Percentiles rank a stretch among this genome's conserved stretches.
These are phyloP conservation scores for Vinca major DNA, from an alignment of 305 asterid species.

Conservation along the genomic window DNA sequence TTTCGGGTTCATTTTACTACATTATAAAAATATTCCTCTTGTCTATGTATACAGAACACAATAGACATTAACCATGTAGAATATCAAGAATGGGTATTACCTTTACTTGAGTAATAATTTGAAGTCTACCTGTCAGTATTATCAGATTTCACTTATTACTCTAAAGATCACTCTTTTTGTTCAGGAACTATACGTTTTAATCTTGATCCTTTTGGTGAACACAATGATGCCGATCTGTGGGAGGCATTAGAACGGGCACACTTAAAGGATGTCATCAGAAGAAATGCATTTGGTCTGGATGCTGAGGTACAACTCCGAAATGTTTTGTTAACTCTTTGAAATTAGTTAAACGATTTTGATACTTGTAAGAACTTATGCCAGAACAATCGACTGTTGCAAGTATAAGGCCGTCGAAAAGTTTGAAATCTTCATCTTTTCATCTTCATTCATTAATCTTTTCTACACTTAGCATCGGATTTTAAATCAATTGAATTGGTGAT, in stretches of 20 bases:
- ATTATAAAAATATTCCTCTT: too few species aligned
- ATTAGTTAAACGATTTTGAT: not conserved
- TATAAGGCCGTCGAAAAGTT: not conserved
- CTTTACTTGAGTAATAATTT: not conserved
- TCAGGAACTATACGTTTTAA: slow-evolving; percentile 70
- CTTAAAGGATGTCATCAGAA: slow-evolving; percentile 61
- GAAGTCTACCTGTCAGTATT: not conserved
- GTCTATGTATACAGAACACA: not conserved
- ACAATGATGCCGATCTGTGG: slow-evolving; percentile 70
- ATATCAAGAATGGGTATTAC: not conserved
- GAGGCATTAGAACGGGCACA: slow-evolving; percentile 79
- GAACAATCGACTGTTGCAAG: not conserved
- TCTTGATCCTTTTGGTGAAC: slow-evolving; percentile 82
- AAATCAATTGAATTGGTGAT: not conserved
- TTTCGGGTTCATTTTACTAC: not conserved
- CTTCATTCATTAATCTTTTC: not conserved
- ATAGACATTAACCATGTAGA: not conserved
- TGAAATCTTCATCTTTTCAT: not conserved
- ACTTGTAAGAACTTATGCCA: not conserved
- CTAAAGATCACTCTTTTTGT: not conserved
- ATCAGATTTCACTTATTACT: not conserved
- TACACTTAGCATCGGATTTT: not conserved
- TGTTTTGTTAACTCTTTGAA: not conserved
- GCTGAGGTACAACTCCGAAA: slow-evolving; percentile 47
- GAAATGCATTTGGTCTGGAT: slow-evolving; percentile 56